Conservation (phyloP, 768 basidiomycete genomes). For the Hericium erinaceus region DNA sequence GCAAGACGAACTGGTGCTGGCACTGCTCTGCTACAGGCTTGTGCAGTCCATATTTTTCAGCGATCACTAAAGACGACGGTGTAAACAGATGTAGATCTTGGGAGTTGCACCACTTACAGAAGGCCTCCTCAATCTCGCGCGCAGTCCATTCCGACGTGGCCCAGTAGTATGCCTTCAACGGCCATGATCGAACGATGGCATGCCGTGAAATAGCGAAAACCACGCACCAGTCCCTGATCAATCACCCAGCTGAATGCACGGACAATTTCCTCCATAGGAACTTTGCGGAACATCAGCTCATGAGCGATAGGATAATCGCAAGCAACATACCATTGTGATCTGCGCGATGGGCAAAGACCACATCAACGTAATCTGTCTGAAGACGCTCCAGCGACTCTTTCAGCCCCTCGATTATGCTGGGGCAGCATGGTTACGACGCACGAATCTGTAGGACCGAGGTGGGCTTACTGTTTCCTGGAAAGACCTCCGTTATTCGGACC, state of each 20-base stretch:
- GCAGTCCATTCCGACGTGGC: constrained; percentile 51
- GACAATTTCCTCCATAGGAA: constrained; percentile 47
- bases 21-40: constrained; percentile 46
- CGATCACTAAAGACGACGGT: constrained; percentile 19
- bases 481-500: constrained; percentile 34
- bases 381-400: constrained; percentile 40
- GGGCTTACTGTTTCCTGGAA: constrained; percentile 23
- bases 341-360: constrained; percentile 40
- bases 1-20: constrained; percentile 28
- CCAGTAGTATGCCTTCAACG: constrained; percentile 33
- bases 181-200: not conserved
- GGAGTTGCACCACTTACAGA: constrained; percentile 17
- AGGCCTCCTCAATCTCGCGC: constrained; percentile 36
- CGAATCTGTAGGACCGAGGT: not conserved
- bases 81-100: not conserved
- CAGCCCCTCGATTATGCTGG: constrained; percentile 47
- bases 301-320: not conserved
- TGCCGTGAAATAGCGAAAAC: not conserved
- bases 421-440: not conserved
- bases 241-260: constrained; percentile 50
- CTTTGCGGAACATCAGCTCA: constrained; percentile 10
- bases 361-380: constrained; percentile 45
- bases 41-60: constrained; percentile 40
- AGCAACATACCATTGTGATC: constrained; percentile 24
- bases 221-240: constrained; percentile 34